Base-by-base conservation (phyloP, 176 grass and related monocot species). In the Zoysia pacifica region DNA sequence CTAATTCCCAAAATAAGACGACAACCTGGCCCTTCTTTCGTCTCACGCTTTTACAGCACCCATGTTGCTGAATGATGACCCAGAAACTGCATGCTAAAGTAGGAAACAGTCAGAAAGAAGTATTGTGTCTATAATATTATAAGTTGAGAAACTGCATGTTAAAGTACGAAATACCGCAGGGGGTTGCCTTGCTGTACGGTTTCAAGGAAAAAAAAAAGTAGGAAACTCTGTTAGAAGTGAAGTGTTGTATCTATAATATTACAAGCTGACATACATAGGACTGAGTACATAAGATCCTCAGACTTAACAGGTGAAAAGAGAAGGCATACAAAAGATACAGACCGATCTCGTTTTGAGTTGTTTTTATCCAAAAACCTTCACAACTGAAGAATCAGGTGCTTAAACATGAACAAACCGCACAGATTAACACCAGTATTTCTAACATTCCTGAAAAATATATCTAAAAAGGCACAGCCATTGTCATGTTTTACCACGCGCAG, bases 51-150 rank as follows among this genome's bases (percentile, higher is more conserved):
- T 90, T 65, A 74, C 48, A 77, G 65, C 59, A 52, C 45, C 74
- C 42, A 67, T 80, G 18, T 73, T 92, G 76, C 62, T 73, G 69
- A 48, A 97, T 14, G 48, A 87, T 88, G 59, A 89, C 72, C 89
- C 91, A 97, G 82, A 97, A 97, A 77, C 91, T 97, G 87, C 66
- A 90, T 41, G 35, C 72, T 62, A 71, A 19, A 81, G 42, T 67
- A 78, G 44, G 52, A 88, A 86, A 87, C 40, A 28, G 48, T 86
- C 68, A 90, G 28, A 28, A 28, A 28, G 54, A 82, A 77, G 73
- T 48, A 35, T 74, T 59, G 50, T 46, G 66, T 13, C n/a, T 41
- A 40, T 61, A 67, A 44, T 38, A 75, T 59, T 79, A 77, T 59
- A 64, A 16, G 71, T 2, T 70, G 65, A 44, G 28, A 28, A 28